Conservation (phyloP, 768 basidiomycete genomes). For the Russula abietina region DNA sequence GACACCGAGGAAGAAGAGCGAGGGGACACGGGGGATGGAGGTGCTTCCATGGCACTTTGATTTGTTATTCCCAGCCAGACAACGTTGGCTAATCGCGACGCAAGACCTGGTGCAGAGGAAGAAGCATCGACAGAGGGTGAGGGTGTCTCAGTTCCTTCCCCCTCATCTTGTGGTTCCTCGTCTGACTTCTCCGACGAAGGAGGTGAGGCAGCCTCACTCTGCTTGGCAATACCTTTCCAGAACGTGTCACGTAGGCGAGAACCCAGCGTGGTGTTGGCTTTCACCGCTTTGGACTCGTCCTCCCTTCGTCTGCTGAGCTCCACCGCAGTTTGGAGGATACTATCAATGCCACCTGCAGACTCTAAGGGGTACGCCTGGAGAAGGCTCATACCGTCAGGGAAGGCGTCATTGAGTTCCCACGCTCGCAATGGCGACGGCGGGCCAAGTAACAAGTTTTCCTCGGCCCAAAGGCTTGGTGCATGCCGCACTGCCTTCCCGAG, state of each 20-base stretch:
- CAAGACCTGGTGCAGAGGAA: constrained; percentile 34
- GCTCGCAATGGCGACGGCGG: constrained; percentile 42
- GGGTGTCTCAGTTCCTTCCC: constrained; percentile 43
- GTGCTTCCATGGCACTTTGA: constrained; percentile 63
- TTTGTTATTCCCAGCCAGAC: constrained; percentile 77
- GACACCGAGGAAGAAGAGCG: constrained; percentile 33
- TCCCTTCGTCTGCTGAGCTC: constrained; percentile 53
- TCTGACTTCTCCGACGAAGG: constrained; percentile 31
- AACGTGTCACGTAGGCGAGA: constrained; percentile 51
- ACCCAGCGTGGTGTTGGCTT: constrained; percentile 42
- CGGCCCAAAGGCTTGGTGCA: constrained; percentile 49
- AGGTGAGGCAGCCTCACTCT: constrained; percentile 38
- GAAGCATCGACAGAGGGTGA: constrained; percentile 20
- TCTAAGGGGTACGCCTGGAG: constrained; percentile 62
- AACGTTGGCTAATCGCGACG: constrained; percentile 52
- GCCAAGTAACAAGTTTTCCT: constrained; percentile 35
- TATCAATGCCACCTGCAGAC: constrained; percentile 62
- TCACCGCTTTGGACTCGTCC: constrained; percentile 33
- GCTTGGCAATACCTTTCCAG: constrained; percentile 64
- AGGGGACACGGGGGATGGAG: constrained; percentile 38
- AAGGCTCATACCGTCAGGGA: constrained; percentile 58
- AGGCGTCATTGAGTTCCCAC: constrained; percentile 56
- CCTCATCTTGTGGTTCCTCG: constrained; percentile 34
- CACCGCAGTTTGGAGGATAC: constrained; percentile 58
- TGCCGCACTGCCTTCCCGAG: constrained; percentile 44